These are phyloP conservation scores for Cutaneotrichosporon spelunceum DNA, from an alignment of 1,284 basidiomycete genomes.

Conservation along the genomic window DNA sequence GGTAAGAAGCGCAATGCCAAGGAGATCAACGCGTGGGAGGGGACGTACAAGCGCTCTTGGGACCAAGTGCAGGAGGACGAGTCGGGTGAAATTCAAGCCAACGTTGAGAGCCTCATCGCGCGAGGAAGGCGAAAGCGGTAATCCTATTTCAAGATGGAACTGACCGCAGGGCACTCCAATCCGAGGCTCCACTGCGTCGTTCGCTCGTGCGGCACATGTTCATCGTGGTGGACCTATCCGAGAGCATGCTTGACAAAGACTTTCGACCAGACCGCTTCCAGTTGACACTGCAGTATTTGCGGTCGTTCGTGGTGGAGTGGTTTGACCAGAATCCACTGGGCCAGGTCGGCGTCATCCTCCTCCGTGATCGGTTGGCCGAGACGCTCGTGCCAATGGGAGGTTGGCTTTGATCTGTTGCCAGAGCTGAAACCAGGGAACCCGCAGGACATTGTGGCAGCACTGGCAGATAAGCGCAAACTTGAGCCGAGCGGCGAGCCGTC, in stretches of 20 bases:
- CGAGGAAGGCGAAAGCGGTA: conserved; percentile 77
- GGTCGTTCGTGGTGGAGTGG: conserved; percentile 92
- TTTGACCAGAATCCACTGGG: conserved; percentile 99
- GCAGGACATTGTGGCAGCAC: conserved; percentile 80
- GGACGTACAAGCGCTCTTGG: conserved; percentile 90
- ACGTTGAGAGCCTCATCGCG: conserved; percentile 84
- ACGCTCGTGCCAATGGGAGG: conserved; percentile 84
- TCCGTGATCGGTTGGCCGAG: conserved; percentile 83
- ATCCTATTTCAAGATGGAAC: conserved; percentile 24
- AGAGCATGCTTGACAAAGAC: conserved; percentile 91
- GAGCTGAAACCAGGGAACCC: conserved; percentile 68
- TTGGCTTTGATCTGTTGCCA: conserved; percentile 46
- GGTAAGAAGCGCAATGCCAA: conserved; percentile 29
- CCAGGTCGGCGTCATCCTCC: conserved; percentile 90
- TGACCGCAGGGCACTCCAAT: conserved; percentile 55
- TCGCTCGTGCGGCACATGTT: conserved; percentile 95
- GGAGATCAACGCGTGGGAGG: conserved; percentile 82
- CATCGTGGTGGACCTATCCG: conserved; percentile 82
- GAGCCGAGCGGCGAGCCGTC: conserved; percentile 90
- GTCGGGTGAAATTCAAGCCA: conserved; percentile 79
- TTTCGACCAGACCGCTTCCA: conserved; percentile 74
- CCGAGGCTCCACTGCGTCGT: conserved; percentile 81
- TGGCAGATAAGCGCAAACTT: conserved; percentile 81
- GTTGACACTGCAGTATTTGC: conserved; percentile 78
- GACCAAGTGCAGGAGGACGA: conserved; percentile 96